Evolutionary conservation across 805 yeast species (phyloP), one percentile per base, ranked within the genome.

Genomic region (Yarrowia bubula): DNA sequence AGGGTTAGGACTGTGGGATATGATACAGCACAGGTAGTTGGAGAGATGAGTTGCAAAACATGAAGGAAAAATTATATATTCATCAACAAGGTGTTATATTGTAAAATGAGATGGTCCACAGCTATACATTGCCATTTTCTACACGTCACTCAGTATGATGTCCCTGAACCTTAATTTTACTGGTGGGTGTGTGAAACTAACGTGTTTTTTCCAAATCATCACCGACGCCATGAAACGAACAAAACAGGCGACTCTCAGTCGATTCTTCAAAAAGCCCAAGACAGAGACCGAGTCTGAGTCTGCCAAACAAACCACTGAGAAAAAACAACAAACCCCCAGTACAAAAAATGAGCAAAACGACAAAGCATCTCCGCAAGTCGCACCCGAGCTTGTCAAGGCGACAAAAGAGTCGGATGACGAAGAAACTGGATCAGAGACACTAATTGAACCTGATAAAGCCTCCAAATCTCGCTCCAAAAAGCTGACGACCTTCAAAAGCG

Each of bases 261-360:
- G 47, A 17, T 55, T 55, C 14, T 55, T 55, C 47, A 50, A 65
- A 13, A 55, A 38, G 38, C 42, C 58, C 10, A 51, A 51, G 28
- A 37, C 55, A 4, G 55, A 35, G 28, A 5, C 28, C 8, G 53
- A 32, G 7, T 2, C 41, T 2, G 31, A 13, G 31, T 31, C 6
- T 11, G 5, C 31, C 10, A 13, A 47, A 2, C 14, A 18, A 11
- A 31, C 5, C 15, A 7, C 5, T 2, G 42, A 7, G 13, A 35
- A 48, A 15, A 18, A 39, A 31, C 4, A 22, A 22, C 28, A 46
- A 31, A 14, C 6, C 11, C 14, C 9, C 17, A 8, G 35, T 4
- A 5, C 51, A 1, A n/a, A 9, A n/a, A 10, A 1, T 9, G 51
- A n/a, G 17, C 37, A 31, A n/a, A 31, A 22, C 10, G 48, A 43